phyloP scores from a whole-genome alignment of 805 yeast species.

The Teunomyces stri region DNA sequence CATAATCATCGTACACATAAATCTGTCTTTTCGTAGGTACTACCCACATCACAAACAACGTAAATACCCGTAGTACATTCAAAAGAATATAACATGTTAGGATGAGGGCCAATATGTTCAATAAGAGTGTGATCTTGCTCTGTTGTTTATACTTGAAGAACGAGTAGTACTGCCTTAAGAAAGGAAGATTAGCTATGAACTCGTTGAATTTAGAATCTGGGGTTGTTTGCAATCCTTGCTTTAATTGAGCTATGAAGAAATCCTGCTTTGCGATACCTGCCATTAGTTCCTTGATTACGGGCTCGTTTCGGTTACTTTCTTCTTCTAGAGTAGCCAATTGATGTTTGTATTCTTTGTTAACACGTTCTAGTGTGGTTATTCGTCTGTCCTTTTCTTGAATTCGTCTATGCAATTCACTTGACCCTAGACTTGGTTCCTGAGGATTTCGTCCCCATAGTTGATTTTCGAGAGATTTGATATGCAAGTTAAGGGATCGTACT shows the following conservation, averaged over 20 bases:
- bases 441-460: constrained; percentile 12
- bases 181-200: constrained; percentile 25
- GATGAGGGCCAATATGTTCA: constrained; percentile 22
- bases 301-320: constrained; percentile 13
- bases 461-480: constrained; percentile 16
- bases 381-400: constrained; percentile 3
- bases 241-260: constrained; percentile 14
- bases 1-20: constrained; percentile 14
- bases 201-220: constrained; percentile 3
- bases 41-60: constrained; percentile 11
- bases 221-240: neutral
- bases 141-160: constrained; percentile 24
- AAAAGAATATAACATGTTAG: constrained; percentile 18
- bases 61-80: constrained; percentile 15
- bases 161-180: constrained; percentile 27
- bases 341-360: constrained; percentile 6
- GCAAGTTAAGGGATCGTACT: constrained; percentile 14
- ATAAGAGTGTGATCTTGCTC: constrained; percentile 13
- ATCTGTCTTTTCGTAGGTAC: constrained; percentile 4
- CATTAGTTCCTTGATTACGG: constrained; percentile 13
- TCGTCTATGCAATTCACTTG: constrained; percentile 3
- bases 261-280: constrained; percentile 21
- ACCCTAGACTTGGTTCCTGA: neutral
- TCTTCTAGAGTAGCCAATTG: constrained; percentile 3
- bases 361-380: constrained; percentile 5